These are phyloP conservation scores for Magnusiomyces paraingens DNA, from an alignment of 1,139 yeast genomes.

Conservation along the genomic window DNA sequence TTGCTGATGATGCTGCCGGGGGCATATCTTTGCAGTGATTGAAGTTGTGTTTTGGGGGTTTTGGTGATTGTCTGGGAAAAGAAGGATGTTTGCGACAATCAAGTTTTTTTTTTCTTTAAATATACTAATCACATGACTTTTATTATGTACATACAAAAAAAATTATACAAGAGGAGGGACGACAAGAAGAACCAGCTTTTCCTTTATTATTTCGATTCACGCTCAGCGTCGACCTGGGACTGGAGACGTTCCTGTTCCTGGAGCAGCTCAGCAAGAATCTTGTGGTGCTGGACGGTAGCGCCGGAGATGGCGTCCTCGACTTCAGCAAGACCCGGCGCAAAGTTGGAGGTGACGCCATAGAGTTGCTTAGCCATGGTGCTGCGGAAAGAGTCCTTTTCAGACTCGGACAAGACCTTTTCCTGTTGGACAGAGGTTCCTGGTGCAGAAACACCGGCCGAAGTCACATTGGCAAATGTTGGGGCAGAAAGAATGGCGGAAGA, in stretches of 20 bases:
- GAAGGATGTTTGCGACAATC: not conserved
- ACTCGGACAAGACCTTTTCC: not conserved
- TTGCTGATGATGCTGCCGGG: not conserved
- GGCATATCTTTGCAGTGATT: not conserved
- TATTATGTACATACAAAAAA: too few relatives aligned
- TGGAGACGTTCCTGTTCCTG: not conserved
- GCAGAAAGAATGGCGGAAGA: not conserved
- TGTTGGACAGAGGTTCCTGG: not conserved
- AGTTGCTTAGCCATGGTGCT: constrained; percentile 15
- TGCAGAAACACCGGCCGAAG: constrained; percentile 1
- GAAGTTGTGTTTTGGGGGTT: not conserved
- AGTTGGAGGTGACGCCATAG: constrained; percentile 31
- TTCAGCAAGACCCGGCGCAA: constrained; percentile 45
- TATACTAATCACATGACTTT: not conserved
- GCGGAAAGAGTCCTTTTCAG: too few relatives aligned
- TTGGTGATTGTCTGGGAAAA: not conserved
- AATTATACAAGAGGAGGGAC: too few relatives aligned
- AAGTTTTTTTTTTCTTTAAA: not conserved
- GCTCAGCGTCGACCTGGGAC: too few relatives aligned
- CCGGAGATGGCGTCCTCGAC: constrained; percentile 41
- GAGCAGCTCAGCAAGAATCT: not conserved
- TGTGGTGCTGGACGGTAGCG: constrained; percentile 3
- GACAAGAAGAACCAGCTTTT: too few relatives aligned
- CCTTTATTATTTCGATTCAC: too few relatives aligned
- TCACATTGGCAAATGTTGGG: not conserved